A percentile compares a stretch with the other conserved stretches of the same genome.
Evolutionary conservation across 2,329 filamentous ascomycete species (phyloP).

Genomic region (Alternaria postmessia): DNA sequence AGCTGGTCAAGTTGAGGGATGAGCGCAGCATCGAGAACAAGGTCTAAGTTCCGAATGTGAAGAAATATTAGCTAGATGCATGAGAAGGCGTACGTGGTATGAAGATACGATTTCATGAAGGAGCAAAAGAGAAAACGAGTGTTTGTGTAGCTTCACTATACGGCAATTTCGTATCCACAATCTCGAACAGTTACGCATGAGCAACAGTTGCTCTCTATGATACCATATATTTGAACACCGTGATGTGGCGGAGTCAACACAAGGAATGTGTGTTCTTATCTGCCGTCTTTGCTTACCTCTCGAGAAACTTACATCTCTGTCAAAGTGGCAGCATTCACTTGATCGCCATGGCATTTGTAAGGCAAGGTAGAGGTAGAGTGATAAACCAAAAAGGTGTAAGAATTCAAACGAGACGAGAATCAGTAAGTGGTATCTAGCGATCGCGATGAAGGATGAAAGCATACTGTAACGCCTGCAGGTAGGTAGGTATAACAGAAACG

Average conservation of each 20-base stretch:
- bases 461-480: constrained; percentile 1
- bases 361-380: background rate
- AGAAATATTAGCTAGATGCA: constrained; percentile 4
- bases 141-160: background rate
- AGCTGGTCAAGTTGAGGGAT: constrained; percentile 59
- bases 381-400: background rate
- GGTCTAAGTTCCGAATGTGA: constrained; percentile 13
- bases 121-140: background rate
- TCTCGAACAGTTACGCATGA: background rate
- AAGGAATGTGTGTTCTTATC: background rate
- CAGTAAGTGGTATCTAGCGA: constrained; percentile 2
- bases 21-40: constrained; percentile 51
- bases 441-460: background rate
- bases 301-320: background rate
- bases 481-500: background rate
- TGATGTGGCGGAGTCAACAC: background rate
- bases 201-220: background rate
- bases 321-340: background rate
- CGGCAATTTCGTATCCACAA: background rate
- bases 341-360: background rate
- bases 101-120: constrained; percentile 16
- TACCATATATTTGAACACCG: accelerated
- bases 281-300: background rate
- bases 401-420: background rate
- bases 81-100: constrained; percentile 12